phyloP scores from a whole-genome alignment of 2,329 filamentous ascomycete genomes.

The Rhynchosporium secalis region DNA sequence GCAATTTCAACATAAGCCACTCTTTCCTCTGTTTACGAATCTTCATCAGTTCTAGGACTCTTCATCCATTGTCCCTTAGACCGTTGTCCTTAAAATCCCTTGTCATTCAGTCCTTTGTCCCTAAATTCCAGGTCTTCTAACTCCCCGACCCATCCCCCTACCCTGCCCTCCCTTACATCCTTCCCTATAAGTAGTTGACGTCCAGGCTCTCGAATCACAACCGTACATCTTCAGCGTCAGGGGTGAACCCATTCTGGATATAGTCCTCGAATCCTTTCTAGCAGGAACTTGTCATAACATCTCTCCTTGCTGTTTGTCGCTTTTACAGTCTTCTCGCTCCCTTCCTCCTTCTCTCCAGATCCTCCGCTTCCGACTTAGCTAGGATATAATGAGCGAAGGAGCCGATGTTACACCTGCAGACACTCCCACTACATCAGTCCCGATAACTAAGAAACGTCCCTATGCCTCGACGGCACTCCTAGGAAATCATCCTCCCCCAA shows the following conservation, averaged over 20 bases:
- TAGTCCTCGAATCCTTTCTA: slow-evolving; percentile 1
- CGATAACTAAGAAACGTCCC: slow-evolving; percentile 1
- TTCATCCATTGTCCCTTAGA: neutral
- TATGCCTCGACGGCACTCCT: neutral
- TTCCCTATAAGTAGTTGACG: slow-evolving; percentile 4
- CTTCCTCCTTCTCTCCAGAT: slow-evolving; percentile 1
- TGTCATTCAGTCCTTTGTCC: neutral
- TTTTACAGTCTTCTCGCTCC: neutral
- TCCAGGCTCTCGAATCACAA: slow-evolving; percentile 5
- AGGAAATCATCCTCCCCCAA: slow-evolving; percentile 1
- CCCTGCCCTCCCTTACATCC: neutral
- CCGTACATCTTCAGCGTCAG: neutral
- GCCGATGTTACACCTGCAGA: slow-evolving; percentile 3
- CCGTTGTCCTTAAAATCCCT: neutral
- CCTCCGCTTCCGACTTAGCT: neutral
- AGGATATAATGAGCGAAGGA: slow-evolving; percentile 5
- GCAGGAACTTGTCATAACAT: neutral
- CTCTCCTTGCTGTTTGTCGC: slow-evolving; percentile 5
- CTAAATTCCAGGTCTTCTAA: neutral
- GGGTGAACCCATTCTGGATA: neutral
- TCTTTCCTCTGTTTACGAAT: neutral
- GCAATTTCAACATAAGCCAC: neutral
- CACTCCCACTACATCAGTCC: slow-evolving; percentile 2
- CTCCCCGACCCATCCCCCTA: neutral
- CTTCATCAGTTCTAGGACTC: neutral